These are phyloP conservation scores for Fusarium brevicatenulatum DNA, from an alignment of 2,329 filamentous ascomycete species.

Conservation along the genomic window DNA sequence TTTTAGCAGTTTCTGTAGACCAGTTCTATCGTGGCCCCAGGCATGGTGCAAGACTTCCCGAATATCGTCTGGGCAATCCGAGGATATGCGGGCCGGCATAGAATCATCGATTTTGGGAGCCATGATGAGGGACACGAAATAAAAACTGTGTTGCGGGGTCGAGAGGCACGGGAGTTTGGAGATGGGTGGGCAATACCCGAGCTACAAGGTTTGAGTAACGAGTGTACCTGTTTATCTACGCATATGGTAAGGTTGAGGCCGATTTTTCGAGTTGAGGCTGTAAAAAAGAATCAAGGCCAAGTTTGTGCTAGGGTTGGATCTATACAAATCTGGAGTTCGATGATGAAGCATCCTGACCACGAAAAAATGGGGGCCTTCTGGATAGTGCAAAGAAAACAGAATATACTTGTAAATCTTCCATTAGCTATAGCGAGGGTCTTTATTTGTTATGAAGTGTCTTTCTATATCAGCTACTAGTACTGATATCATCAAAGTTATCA, in stretches of 20 bases:
- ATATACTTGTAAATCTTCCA: not conserved
- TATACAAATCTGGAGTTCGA: not conserved
- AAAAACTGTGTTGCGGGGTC: slow-evolving; percentile 25
- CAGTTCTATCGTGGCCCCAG: slow-evolving; percentile 70
- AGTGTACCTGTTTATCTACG: slow-evolving; percentile 5
- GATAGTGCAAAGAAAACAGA: not conserved
- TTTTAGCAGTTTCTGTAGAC: slow-evolving; percentile 75
- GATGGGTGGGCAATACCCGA: not conserved
- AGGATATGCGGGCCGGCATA: slow-evolving; percentile 63
- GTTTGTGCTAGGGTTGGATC: slow-evolving; percentile 10
- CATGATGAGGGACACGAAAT: slow-evolving; percentile 21
- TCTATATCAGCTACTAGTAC: not conserved
- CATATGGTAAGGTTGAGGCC: not conserved
- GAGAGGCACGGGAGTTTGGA: slow-evolving; percentile 27
- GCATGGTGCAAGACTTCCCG: slow-evolving; percentile 64
- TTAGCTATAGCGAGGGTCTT: not conserved
- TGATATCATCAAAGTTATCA: not conserved
- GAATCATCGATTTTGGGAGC: slow-evolving; percentile 58
- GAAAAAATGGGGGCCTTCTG: not conserved
- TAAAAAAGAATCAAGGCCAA: not conserved
- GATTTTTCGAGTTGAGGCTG: slow-evolving; percentile 9
- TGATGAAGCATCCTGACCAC: not conserved
- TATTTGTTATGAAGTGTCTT: not conserved
- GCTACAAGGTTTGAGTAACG: slow-evolving; percentile 16
- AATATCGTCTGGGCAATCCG: slow-evolving; percentile 61